phyloP scores from a whole-genome alignment of 768 basidiomycete genomes.

The Phanerochaete carnosa region DNA sequence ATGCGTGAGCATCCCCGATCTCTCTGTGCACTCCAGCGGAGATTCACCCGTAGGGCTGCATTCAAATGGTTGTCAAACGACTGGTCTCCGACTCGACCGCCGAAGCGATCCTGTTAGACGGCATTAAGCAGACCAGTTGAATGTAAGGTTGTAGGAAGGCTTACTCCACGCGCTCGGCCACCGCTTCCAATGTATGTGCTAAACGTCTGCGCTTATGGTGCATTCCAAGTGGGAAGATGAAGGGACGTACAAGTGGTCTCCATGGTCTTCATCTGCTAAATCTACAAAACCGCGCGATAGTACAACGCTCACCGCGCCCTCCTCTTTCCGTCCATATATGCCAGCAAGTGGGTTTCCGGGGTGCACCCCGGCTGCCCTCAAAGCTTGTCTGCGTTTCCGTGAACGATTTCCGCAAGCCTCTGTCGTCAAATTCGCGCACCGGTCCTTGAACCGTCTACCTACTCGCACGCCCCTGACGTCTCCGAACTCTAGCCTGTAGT shows the following conservation, averaged over 20 bases:
- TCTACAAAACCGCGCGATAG: not conserved
- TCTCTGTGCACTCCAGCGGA: not conserved
- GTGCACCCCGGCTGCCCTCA: not conserved
- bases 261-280: constrained; percentile 10
- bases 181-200: constrained; percentile 12
- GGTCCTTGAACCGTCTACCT: not conserved
- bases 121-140: too few species aligned
- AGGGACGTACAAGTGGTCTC: constrained; percentile 10
- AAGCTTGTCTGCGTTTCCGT: not conserved
- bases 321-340: constrained; percentile 8
- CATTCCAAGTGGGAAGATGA: not conserved
- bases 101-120: constrained; percentile 5
- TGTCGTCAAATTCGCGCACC: not conserved
- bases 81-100: constrained; percentile 3
- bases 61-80: constrained; percentile 9
- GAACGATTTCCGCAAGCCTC: not conserved
- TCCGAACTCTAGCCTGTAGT: not conserved
- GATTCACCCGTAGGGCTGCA: not conserved
- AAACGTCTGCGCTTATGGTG: not conserved
- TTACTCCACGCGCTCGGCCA: constrained; percentile 6
- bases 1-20: not conserved
- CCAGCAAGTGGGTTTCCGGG: constrained; percentile 8
- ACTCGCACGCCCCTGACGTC: not conserved
- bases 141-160: not conserved
- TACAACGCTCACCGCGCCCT: constrained; percentile 10